Conservation (phyloP, 371 early-diverging fungal genomes). For the Massospora cicadina region DNA sequence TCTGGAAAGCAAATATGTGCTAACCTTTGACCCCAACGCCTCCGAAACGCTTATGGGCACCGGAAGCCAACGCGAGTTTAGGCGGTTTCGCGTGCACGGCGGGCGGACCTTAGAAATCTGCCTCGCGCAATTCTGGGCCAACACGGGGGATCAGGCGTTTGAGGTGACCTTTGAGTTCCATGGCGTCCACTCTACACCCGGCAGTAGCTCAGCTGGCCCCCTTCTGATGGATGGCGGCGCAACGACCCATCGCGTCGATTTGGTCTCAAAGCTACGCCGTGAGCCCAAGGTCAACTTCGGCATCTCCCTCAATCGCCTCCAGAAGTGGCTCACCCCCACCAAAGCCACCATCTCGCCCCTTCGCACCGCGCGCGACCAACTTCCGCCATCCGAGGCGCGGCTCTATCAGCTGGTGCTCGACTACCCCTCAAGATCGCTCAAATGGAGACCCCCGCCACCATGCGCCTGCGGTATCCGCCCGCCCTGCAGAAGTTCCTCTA, state of each 20-base stretch:
- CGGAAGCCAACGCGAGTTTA: constrained; percentile 33
- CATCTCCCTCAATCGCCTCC: not conserved
- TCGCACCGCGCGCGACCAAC: not conserved
- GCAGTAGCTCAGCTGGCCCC: not conserved
- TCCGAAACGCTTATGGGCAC: constrained; percentile 19
- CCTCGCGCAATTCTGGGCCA: constrained; percentile 80
- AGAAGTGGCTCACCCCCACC: not conserved
- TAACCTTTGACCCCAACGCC: constrained; percentile 19
- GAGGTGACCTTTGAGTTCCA: constrained; percentile 61
- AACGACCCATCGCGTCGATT: not conserved
- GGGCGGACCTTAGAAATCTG: constrained; percentile 58
- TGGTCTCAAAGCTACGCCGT: not conserved
- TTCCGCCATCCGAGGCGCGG: not conserved
- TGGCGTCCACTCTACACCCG: constrained; percentile 38
- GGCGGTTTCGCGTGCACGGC: constrained; percentile 44
- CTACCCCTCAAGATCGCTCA: not conserved
- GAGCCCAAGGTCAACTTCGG: not conserved
- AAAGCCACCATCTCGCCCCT: not conserved
- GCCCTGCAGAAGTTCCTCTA: not conserved
- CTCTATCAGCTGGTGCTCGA: constrained; percentile 1
- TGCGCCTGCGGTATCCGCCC: not conserved
- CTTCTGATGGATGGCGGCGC: not conserved
- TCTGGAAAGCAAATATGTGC: constrained; percentile 32
- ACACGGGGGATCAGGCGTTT: constrained; percentile 45
- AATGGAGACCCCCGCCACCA: not conserved